phyloP scores from a whole-genome alignment of 1,284 basidiomycete genomes.

The Cutaneotrichosporon spelunceum region DNA sequence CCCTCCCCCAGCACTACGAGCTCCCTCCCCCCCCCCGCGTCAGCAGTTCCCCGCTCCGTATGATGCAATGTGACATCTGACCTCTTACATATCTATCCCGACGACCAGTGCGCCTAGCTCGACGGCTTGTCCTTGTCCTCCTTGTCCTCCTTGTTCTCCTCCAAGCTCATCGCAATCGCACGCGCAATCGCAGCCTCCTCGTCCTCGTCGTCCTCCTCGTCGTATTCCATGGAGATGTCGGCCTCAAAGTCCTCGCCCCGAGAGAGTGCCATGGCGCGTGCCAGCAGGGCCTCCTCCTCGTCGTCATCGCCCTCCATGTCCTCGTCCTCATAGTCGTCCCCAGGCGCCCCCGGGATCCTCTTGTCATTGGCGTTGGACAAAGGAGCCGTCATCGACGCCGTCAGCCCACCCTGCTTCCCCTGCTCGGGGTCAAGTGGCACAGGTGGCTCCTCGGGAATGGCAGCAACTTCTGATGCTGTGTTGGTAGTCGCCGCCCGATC shows the following conservation, averaged over 20 bases:
- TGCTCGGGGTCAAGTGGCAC: constrained; percentile 19
- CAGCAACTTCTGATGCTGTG: constrained; percentile 17
- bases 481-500: constrained; percentile 24
- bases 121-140: constrained; percentile 20
- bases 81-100: constrained; percentile 6
- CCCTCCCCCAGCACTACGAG: neutral
- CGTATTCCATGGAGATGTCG: constrained; percentile 44
- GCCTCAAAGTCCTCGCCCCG: constrained; percentile 36
- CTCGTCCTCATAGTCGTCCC: constrained; percentile 25
- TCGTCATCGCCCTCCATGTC: constrained; percentile 37
- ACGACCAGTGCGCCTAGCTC: neutral
- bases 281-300: constrained; percentile 45
- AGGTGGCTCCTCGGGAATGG: constrained; percentile 8
- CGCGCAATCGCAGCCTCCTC: constrained; percentile 63
- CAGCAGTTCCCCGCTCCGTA: neutral
- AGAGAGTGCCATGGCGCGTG: constrained; percentile 45
- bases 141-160: constrained; percentile 43
- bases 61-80: constrained; percentile 12
- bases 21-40: neutral
- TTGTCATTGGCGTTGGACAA: constrained; percentile 31
- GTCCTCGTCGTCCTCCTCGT: constrained; percentile 45
- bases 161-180: constrained; percentile 62
- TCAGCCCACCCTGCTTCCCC: constrained; percentile 20
- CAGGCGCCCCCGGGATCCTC: constrained; percentile 25
- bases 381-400: constrained; percentile 27